A percentile compares a stretch with the other conserved stretches of the same genome.
Evolutionary conservation across 139 green algal genomes (phyloP).

Genomic region (Zygnema cylindricum): DNA sequence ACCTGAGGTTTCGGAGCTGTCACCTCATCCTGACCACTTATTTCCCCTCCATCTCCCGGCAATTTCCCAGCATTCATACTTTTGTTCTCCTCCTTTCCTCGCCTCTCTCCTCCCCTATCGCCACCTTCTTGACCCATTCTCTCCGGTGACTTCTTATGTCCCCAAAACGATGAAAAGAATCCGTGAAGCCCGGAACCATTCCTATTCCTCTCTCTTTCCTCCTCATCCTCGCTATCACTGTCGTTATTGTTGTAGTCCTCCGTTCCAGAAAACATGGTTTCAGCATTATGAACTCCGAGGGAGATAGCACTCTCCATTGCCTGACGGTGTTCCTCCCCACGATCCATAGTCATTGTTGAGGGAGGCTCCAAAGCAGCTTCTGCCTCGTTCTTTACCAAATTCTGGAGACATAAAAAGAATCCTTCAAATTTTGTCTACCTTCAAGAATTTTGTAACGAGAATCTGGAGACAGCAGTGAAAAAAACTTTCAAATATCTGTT

Average conservation of each 20-base stretch:
- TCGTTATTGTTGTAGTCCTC: too few species aligned
- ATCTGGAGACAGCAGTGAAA: too few species aligned
- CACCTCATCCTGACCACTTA: not conserved
- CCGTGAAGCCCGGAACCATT: not conserved
- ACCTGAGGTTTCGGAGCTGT: not conserved
- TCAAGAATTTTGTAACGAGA: too few species aligned
- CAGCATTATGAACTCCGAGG: constrained; percentile 17
- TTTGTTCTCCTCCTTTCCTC: not conserved
- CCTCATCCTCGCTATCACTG: not conserved
- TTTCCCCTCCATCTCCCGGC: not conserved
- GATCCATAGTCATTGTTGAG: not conserved
- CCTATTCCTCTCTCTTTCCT: not conserved
- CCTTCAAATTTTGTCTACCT: too few species aligned
- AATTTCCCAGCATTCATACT: not conserved
- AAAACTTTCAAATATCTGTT: too few species aligned
- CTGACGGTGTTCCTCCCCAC: not conserved
- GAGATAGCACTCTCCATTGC: constrained; percentile 20
- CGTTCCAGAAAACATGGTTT: not conserved
- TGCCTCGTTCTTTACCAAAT: not conserved
- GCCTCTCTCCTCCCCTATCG: not conserved
- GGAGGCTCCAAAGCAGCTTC: not conserved
- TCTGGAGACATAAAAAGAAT: too few species aligned
- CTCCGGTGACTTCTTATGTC: not conserved
- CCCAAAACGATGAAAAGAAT: not conserved
- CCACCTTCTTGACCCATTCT: not conserved